Conservation (phyloP, 495 filamentous ascomycete genomes). For the Glutinoglossum americanum region DNA sequence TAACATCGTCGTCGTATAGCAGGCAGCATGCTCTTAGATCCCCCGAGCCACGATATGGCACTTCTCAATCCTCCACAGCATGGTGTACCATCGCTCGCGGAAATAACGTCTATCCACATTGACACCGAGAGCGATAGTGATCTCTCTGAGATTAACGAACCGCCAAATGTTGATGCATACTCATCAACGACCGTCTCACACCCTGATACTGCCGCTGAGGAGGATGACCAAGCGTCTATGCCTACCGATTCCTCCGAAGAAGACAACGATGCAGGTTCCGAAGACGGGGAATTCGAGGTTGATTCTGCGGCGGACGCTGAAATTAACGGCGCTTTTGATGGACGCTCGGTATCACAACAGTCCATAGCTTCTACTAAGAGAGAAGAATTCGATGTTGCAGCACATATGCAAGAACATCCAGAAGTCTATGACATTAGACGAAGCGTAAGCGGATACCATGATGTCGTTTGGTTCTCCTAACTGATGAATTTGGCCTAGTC, state of each 20-base stretch:
- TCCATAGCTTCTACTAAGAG: constrained; percentile 52
- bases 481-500: not conserved
- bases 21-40: constrained; percentile 1
- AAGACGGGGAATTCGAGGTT: constrained; percentile 60
- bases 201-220: constrained; percentile 8
- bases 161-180: constrained; percentile 13
- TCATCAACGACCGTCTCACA: constrained; percentile 8
- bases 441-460: constrained; percentile 40
- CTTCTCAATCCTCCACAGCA: not conserved
- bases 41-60: not conserved
- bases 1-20: constrained; percentile 2
- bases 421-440: constrained; percentile 84
- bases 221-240: constrained; percentile 22
- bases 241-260: constrained; percentile 30
- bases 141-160: constrained; percentile 27
- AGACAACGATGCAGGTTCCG: constrained; percentile 42
- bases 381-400: constrained; percentile 44
- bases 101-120: not conserved
- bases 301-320: constrained; percentile 25
- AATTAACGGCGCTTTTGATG: constrained; percentile 13
- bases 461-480: not conserved
- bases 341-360: constrained; percentile 45
- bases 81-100: not conserved
- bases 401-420: constrained; percentile 77
- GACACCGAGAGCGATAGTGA: constrained; percentile 14